A percentile compares a stretch with the other conserved stretches of the same genome.
Evolutionary conservation across 1,139 yeast species (phyloP).

Genomic region (Taphrina pruni): DNA sequence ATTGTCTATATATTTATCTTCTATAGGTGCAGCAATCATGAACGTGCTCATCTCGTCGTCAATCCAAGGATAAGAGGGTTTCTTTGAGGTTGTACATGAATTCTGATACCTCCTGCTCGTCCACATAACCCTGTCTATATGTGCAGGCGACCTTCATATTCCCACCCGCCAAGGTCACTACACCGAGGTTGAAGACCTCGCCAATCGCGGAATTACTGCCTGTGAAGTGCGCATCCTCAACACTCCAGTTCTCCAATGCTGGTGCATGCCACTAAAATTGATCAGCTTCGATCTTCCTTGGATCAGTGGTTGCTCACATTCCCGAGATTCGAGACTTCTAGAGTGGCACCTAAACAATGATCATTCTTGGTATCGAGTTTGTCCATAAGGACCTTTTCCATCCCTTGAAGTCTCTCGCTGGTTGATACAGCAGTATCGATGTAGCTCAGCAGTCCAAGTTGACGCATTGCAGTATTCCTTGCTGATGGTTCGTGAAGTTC

Average conservation of each 20-base stretch:
- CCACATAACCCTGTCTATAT: conserved; percentile 15
- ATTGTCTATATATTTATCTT: too few species aligned
- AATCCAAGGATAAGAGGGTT: background rate
- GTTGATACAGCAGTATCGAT: conserved; percentile 7
- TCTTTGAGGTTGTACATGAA: conserved; percentile 7
- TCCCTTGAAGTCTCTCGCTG: conserved; percentile 1
- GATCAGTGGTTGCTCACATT: background rate
- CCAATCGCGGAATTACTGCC: conserved; percentile 33
- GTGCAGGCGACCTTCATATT: conserved; percentile 26
- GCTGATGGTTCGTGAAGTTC: conserved; percentile 17
- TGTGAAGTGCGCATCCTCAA: conserved; percentile 23
- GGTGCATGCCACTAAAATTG: conserved; percentile 12
- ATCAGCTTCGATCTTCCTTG: background rate
- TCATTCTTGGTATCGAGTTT: conserved; percentile 2
- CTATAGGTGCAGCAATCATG: background rate
- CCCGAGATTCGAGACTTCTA: conserved; percentile 36
- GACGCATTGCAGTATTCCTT: conserved; percentile 1
- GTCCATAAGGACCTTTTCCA: conserved; percentile 16
- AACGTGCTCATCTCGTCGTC: background rate
- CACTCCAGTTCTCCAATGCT: background rate
- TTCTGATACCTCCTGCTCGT: conserved; percentile 1
- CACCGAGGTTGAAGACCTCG: conserved; percentile 24
- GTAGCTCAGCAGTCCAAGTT: conserved; percentile 14
- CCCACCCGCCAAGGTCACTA: conserved; percentile 33
- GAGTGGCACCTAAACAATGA: conserved; percentile 16